These are phyloP conservation scores for Rhododendron ovatum DNA, from an alignment of 148 eudicot genomes.

Conservation along the genomic window DNA sequence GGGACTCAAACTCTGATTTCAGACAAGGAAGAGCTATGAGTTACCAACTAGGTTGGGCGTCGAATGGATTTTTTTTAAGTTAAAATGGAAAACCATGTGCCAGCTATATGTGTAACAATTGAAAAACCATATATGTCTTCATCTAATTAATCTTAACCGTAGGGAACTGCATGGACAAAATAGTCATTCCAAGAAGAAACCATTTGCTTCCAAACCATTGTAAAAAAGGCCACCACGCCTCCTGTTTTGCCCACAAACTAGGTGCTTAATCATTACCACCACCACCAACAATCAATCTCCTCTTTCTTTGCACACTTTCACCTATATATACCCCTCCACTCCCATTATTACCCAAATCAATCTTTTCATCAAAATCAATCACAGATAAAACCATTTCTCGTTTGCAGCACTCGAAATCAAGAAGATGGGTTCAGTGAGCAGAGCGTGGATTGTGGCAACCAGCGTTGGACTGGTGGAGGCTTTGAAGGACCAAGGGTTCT, in stretches of 20 bases:
- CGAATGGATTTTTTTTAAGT: too few relatives aligned
- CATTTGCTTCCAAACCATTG: neutral
- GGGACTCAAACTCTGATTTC: too few relatives aligned
- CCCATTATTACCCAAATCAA: neutral
- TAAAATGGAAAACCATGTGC: neutral
- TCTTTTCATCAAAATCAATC: neutral
- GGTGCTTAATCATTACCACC: neutral
- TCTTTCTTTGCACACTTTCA: neutral
- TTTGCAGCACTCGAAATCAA: neutral
- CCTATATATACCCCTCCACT: neutral
- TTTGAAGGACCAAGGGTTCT: slow-evolving; percentile 28
- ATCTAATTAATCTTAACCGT: neutral
- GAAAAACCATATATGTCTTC: neutral
- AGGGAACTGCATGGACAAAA: neutral
- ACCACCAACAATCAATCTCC: neutral
- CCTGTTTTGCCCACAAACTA: neutral
- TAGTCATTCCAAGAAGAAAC: neutral
- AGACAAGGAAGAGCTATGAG: too few relatives aligned
- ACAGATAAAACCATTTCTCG: neutral
- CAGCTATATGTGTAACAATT: neutral
- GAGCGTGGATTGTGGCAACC: slow-evolving; percentile 20
- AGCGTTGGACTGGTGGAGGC: slow-evolving; percentile 30
- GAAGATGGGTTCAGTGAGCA: slow-evolving; percentile 19
- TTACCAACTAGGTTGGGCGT: too few relatives aligned
- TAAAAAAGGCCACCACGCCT: neutral